Conservation (phyloP, 345 rosid species). For the Aethionema arabicum region DNA sequence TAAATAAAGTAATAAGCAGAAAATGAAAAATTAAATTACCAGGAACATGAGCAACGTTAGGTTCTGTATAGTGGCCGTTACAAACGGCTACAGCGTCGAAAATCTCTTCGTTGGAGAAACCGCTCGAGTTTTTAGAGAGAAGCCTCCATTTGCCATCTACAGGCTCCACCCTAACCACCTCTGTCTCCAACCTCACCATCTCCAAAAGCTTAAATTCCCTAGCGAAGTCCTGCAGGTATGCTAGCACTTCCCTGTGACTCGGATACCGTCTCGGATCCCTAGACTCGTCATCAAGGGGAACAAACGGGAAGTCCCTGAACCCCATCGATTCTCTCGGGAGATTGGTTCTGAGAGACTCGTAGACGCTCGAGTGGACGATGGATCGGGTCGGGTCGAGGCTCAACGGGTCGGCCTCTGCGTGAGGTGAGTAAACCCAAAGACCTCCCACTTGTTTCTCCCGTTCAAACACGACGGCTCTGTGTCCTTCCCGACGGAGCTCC, state of each 20-base stretch:
- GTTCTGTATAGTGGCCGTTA: conserved; percentile 64
- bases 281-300: conserved; percentile 29
- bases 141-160: conserved; percentile 53
- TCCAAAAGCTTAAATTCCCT: conserved; percentile 59
- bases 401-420: conserved; percentile 60
- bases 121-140: conserved; percentile 33
- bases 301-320: conserved; percentile 62
- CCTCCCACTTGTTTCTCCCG: conserved; percentile 62
- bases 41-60: conserved; percentile 53
- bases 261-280: conserved; percentile 72
- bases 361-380: conserved; percentile 62
- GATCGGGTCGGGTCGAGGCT: conserved; percentile 55
- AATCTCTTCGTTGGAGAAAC: conserved; percentile 39
- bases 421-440: conserved; percentile 66
- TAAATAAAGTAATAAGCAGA: too few relatives aligned
- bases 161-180: conserved; percentile 45
- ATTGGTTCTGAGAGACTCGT: conserved; percentile 77
- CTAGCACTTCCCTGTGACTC: conserved; percentile 63
- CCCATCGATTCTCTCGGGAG: conserved; percentile 87
- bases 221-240: conserved; percentile 61
- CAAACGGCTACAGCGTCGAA: conserved; percentile 72
- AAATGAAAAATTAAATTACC: conserved; percentile 34
- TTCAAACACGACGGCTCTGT: conserved; percentile 64
- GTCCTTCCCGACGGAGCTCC: conserved; percentile 76
- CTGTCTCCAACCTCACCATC: conserved; percentile 61